Evolutionary conservation across 805 yeast species (phyloP).

Genomic region (Candida glaebosa): DNA sequence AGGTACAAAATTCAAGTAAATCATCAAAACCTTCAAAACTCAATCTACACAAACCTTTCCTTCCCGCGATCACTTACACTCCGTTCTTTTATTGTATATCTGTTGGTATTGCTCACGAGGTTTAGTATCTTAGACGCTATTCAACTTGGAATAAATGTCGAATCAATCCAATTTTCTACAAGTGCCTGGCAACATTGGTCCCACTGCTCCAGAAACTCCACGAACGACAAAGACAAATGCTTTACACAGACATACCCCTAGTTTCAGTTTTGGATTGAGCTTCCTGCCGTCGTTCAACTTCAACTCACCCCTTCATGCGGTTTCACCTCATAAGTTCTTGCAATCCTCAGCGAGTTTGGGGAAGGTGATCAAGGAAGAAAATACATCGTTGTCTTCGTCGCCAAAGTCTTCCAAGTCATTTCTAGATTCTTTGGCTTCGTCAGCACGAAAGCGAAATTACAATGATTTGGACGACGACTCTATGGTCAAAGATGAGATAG

Average conservation of each 20-base stretch:
- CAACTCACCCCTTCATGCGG: slow-evolving; percentile 31
- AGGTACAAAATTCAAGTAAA: too few relatives aligned
- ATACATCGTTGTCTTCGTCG: neutral
- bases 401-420: slow-evolving; percentile 5
- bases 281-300: slow-evolving; percentile 44
- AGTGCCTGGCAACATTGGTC: slow-evolving; percentile 2
- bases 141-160: neutral
- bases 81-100: too few relatives aligned
- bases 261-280: slow-evolving; percentile 37
- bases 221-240: slow-evolving; percentile 4
- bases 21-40: too few relatives aligned
- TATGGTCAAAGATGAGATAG: slow-evolving; percentile 3
- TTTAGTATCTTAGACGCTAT: neutral
- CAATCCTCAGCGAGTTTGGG: slow-evolving; percentile 19
- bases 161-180: slow-evolving; percentile 1
- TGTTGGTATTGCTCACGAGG: neutral
- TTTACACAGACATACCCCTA: slow-evolving; percentile 19
- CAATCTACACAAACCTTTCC: too few relatives aligned
- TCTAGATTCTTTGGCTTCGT: slow-evolving; percentile 1
- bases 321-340: slow-evolving; percentile 35
- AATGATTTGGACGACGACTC: neutral
- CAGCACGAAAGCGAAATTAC: neutral
- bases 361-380: slow-evolving; percentile 9
- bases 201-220: slow-evolving; percentile 10
- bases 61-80: too few relatives aligned